Evolutionary conservation across 768 basidiomycete species (phyloP), one percentile per base, ranked within the genome.

Genomic region (Boletus fagicola): DNA sequence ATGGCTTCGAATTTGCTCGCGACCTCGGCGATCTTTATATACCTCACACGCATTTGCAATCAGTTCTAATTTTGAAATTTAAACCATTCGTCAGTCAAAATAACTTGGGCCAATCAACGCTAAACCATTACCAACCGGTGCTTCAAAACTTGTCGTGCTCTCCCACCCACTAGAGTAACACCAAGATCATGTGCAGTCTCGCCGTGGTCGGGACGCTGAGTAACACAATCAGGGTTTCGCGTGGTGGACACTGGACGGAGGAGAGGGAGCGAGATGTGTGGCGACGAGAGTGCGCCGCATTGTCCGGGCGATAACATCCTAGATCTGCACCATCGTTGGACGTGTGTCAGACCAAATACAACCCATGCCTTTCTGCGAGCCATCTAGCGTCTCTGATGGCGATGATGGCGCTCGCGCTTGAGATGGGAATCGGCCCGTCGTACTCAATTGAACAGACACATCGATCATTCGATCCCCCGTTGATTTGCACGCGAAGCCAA

Each of bases 381-480:
- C 26, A 28, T 28, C 28, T 5, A 26, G 2, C 26, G 4, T 4
- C 26, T 26, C 26, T 26, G 26, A 7, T 7, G 6, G 28, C 6
- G 28, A 28, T 28, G 28, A 28, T 28, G 6, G 28, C 6, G 5
- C 28, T 28, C 28, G 28, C 3, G 28, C 28, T 28, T 28, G 28
- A 18, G 51, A 6, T 58, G 39, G 38, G 53, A 63, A 49, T 1
- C 62, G 33, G 7, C 3, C 20, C 8, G 47, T 53, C 26, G 79
- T 67, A 24, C 75, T 77, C 10, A 90, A 87, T 54, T 86, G 87
- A 36, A 95, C 74, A 0, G 92, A 94, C 36, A 96, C 75, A 66
- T 97, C 94, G 53, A 97, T 71, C 44, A 84, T 78, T 44, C 93
- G 82, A 51, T 89, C 83, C 2, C 89, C 91, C 1, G n/a, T n/a